Base-by-base conservation (phyloP, 2,329 filamentous ascomycete genomes). In the Colletotrichum godetiae region DNA sequence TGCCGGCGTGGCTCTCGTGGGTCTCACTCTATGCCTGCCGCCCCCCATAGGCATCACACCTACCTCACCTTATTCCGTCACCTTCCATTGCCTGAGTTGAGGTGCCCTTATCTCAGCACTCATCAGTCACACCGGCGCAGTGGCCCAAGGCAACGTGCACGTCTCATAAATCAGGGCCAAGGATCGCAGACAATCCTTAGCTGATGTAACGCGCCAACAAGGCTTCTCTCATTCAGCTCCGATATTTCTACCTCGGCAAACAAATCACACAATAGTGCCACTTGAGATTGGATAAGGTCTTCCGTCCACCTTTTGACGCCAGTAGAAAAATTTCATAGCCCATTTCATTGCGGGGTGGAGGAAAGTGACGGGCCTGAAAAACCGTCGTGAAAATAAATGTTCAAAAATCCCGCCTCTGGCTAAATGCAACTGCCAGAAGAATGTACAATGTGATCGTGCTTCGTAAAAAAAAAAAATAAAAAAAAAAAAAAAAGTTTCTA, bases 381-480 rank as follows among this genome's bases (percentile, higher is more conserved):
- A 35, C 29, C 31, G 49, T 22, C 61, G 19, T 49, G 19, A 49
- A 11, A 42, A 10, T 57, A 62, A 61, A 61, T 55, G 13, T 33
- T 59, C 52, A 24, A 69, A 42, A n/a, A 12, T 13, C 59, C 31
- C 31, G 7, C 53, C 66, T 55, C 27, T 33, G 53, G 59, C 24
- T 31, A 65, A 60, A 70, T 70, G 70, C 71, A 67, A 62, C 35
- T 58, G 57, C 57, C 49, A 60, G 60, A 73, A 66, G 61, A 66
- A 66, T 73, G 49, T 68, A 64, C 49, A 66, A 35, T 66, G 56
- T 55, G 71, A 27, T 73, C 71, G 67, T 71, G 60, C 71, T 71
- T 71, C 67, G 49, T 71, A 24, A 70, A 57, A 70, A 37, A 13
- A 33, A 35, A 12, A 37, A 46, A n/a, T n/a, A n/a, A 35, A 42